These are phyloP conservation scores for Alternaria metachromatica DNA, from an alignment of 2,329 filamentous ascomycete genomes.

Conservation along the genomic window DNA sequence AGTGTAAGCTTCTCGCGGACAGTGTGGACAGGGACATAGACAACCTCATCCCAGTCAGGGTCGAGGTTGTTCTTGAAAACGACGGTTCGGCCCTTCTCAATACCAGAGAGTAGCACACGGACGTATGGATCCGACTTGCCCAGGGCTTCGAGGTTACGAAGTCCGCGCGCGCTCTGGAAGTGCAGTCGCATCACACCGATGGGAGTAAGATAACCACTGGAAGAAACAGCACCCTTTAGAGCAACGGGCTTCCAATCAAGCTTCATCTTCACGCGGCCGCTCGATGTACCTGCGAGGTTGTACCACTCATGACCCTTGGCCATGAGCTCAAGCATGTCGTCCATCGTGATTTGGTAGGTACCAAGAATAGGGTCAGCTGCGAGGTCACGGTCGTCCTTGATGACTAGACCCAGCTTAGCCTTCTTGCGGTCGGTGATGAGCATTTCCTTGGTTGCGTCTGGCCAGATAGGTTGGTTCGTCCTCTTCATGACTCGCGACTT, in stretches of 20 bases:
- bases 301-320: constrained; percentile 97
- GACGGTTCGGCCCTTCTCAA: constrained; percentile 90
- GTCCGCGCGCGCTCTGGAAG: constrained; percentile 79
- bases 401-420: constrained; percentile 86
- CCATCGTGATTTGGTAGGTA: constrained; percentile 92
- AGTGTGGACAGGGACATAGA: constrained; percentile 91
- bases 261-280: constrained; percentile 86
- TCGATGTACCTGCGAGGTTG: constrained; percentile 79
- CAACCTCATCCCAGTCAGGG: constrained; percentile 93
- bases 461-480: constrained; percentile 97
- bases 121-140: constrained; percentile 97
- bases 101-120: constrained; percentile 84
- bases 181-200: constrained; percentile 96
- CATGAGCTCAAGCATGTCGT: constrained; percentile 90
- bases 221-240: constrained; percentile 76
- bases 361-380: constrained; percentile 83
- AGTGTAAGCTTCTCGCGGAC: constrained; percentile 81
- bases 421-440: constrained; percentile 92
- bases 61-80: constrained; percentile 96
- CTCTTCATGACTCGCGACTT: constrained; percentile 91
- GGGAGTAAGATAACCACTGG: constrained; percentile 88
- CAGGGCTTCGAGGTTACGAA: constrained; percentile 92
- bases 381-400: constrained; percentile 95
- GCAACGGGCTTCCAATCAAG: constrained; percentile 96
- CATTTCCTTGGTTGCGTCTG: constrained; percentile 90